These are phyloP conservation scores for Sergeia podlipaevii DNA, from an alignment of 208 protist species.

Conservation along the genomic window DNA sequence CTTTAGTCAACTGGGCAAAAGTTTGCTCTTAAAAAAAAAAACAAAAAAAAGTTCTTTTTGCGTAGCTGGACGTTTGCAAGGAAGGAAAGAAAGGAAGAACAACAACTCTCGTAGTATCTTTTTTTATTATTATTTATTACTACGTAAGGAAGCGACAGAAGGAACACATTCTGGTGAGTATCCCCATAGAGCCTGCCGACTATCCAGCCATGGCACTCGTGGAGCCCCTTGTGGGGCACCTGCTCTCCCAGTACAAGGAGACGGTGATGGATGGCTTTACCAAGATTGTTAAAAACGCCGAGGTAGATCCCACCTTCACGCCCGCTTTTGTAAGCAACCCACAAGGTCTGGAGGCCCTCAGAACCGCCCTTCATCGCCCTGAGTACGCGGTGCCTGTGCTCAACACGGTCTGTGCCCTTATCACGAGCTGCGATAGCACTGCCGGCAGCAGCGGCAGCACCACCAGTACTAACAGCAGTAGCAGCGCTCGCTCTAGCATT, in stretches of 20 bases:
- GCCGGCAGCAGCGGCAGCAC: not conserved
- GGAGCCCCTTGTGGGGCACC: conserved; percentile 72
- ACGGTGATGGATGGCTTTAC: conserved; percentile 73
- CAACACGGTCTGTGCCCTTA: conserved; percentile 44
- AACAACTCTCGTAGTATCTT: too few species aligned
- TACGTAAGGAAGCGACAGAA: not conserved
- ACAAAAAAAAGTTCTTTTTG: too few species aligned
- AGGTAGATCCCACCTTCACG: conserved; percentile 36
- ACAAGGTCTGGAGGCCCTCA: conserved; percentile 58
- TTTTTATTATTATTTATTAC: too few species aligned
- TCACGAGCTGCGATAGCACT: conserved; percentile 5
- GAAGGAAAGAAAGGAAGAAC: too few species aligned
- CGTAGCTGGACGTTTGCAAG: too few species aligned
- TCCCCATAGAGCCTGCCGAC: not conserved
- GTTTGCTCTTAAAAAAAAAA: not conserved
- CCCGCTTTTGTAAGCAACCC: conserved; percentile 49
- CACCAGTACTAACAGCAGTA: too few species aligned
- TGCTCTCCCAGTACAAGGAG: conserved; percentile 82
- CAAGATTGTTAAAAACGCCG: conserved; percentile 53
- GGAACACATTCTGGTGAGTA: too few species aligned
- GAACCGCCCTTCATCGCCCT: conserved; percentile 26
- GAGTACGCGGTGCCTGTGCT: conserved; percentile 38
- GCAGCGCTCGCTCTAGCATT: conserved; percentile 19
- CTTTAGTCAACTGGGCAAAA: not conserved
- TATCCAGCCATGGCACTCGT: conserved; percentile 54